Base-by-base conservation (phyloP, 345 rosid species). In the Atalantia buxifolia region DNA sequence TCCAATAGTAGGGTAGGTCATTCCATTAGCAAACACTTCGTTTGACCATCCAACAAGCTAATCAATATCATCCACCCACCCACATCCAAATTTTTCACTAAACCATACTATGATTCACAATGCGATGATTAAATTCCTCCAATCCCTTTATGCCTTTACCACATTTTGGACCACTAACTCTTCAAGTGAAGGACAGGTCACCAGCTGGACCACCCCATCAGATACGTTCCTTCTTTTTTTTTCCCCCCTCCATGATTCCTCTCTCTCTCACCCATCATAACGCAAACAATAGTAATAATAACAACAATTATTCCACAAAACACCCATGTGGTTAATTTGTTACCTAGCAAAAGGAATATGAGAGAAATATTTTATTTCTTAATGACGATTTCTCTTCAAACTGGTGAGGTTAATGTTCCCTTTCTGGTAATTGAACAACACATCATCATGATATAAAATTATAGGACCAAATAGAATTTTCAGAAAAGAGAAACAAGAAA, bases 121-220 rank as follows among this genome's bases (percentile, higher is more conserved):
- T 0, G 22, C 69, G 76, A 83, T 79, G 84, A 86, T 81, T 81
- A 76, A 82, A 80, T 72, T 69, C 64, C 74, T 77, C 65, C 50
- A 28, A 57, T 18, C 75, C 66, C 69, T 63, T 64, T 62, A 86
- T 60, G 76, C 80, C 82, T 77, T 82, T 77, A 81, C 68, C 77
- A 72, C 50, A 71, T 33, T 40, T 64, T 74, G 90, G 90, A 89
- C 90, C 92, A 85, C 90, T 56, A 81, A 84, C 57, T 69, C 80
- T 78, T 75, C 42, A 79, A 81, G 78, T 80, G 64, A 55, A 67
- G 55, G 69, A 78, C 80, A 81, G 36, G 72, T 76, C 57, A 81
- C 60, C 67, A 38, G 69, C 82, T 82, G 90, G 90, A 87, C 90
- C 87, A 82, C 84, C 53, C 69, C 74, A 50, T 72, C 68, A 45